Evolutionary conservation across 169 alveolate genomes (phyloP), one percentile per base, ranked within the genome.

Genomic region (Theileria luwenshuni): DNA sequence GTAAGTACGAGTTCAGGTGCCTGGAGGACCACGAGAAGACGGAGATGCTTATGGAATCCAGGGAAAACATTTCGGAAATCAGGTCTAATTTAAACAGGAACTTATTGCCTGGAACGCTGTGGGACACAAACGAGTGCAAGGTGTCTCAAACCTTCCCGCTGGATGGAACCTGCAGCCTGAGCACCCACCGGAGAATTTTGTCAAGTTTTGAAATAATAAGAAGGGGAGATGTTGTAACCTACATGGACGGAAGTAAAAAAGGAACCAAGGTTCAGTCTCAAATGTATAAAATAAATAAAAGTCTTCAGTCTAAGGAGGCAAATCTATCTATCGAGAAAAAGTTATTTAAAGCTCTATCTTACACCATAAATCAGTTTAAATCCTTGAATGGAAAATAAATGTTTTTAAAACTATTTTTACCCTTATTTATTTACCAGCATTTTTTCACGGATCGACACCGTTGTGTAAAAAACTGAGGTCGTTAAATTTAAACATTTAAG

Each of bases 91-190:
- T 62, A 21, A 62, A 62, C 28, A 62, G n/a, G 41, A 62, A 43
- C 25, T 27, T 62, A 45, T 41, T 45, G 15, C 72, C 72, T 2
- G 72, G 72, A 45, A 62, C 58, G 13, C 6, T 62, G 41, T 62
- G 72, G 72, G 30, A 62, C 10, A 15, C 21, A 13, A 3, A 45
- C n/a, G 72, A 62, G 19, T 62, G 72, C 32, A 62, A 23, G 35
- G 58, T 45, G 3, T 35, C 23, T 35, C 13, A 62, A 2, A 62
- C 72, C 45, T 62, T 19, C 41, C 72, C 72, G 30, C 72, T 62
- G 58, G 52, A 45, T n/a, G 60, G 45, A n/a, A 32, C 45, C 32
- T 25, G n/a, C 72, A 45, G 12, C 5, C 10, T 2, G 3, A 6
- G n/a, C 72, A n/a, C 33, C 8, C 60, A 62, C 27, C 3, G 33